These are phyloP conservation scores for Trypanosoma theileri DNA, from an alignment of 208 protist species.

Conservation along the genomic window DNA sequence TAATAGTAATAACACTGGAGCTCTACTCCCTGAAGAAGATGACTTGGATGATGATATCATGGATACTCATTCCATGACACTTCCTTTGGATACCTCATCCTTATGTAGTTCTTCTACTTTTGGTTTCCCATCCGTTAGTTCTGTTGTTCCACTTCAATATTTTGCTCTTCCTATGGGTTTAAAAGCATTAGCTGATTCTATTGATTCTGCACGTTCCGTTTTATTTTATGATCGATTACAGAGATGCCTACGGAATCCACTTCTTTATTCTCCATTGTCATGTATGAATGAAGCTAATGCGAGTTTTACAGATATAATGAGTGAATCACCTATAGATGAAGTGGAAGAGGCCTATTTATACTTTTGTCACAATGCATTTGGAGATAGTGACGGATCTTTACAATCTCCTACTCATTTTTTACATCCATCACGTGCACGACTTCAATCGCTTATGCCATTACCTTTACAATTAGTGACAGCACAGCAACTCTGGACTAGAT, in stretches of 20 bases:
- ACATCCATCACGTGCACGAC: conserved; percentile 20
- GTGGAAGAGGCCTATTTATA: conserved; percentile 2
- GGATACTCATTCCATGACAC: conserved; percentile 2
- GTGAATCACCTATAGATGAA: neutral
- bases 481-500: conserved; percentile 51
- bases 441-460: conserved; percentile 41
- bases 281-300: conserved; percentile 7
- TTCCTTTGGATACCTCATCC: neutral
- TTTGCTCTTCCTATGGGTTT: conserved; percentile 22
- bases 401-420: conserved; percentile 31
- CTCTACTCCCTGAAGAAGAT: neutral
- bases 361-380: conserved; percentile 4
- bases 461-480: conserved; percentile 51
- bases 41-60: conserved; percentile 15
- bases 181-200: conserved; percentile 16
- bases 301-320: neutral
- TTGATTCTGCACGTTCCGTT: conserved; percentile 8
- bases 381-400: neutral
- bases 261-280: conserved; percentile 27
- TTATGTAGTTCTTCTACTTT: neutral
- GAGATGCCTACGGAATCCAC: conserved; percentile 31
- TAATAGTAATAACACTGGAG: neutral
- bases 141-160: neutral
- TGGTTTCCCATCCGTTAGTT: neutral
- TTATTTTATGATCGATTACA: conserved; percentile 29